These are phyloP conservation scores for Jatropha podagrica DNA, from an alignment of 441 rosid genomes.

Conservation along the genomic window DNA sequence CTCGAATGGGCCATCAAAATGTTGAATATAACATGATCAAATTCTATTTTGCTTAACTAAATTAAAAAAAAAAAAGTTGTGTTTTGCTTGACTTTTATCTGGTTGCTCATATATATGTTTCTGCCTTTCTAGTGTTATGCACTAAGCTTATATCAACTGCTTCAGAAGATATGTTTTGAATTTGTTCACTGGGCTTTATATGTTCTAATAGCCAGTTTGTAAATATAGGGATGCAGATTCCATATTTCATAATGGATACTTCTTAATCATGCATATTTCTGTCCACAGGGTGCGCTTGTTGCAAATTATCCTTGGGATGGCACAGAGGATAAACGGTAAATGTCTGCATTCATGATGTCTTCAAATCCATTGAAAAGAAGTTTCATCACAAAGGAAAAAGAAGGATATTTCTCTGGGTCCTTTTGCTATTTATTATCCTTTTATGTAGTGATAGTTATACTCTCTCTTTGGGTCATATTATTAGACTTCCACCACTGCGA, in stretches of 20 bases:
- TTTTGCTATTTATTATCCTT: background rate
- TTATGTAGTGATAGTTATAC: background rate
- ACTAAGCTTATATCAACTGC: background rate
- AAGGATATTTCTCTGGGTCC: background rate
- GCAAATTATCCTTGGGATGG: constrained; percentile 99
- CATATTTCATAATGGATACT: constrained; percentile 14
- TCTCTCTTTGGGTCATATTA: background rate
- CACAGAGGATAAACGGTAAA: constrained; percentile 70
- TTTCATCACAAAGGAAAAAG: background rate
- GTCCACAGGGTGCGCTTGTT: constrained; percentile 88
- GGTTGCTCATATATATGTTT: background rate
- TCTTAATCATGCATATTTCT: constrained; percentile 17
- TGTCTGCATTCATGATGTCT: background rate
- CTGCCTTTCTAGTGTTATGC: background rate
- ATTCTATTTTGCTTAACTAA: background rate
- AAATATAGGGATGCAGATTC: background rate
- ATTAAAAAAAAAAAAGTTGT: background rate
- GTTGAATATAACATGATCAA: background rate
- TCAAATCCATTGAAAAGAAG: background rate
- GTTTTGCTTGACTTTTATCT: background rate
- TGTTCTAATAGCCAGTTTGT: background rate
- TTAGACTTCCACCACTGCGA: background rate
- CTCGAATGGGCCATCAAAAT: background rate
- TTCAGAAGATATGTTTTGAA: background rate
- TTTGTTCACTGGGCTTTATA: background rate